These are phyloP conservation scores for Trametes meyenii DNA, from an alignment of 768 basidiomycete species.

Conservation along the genomic window DNA sequence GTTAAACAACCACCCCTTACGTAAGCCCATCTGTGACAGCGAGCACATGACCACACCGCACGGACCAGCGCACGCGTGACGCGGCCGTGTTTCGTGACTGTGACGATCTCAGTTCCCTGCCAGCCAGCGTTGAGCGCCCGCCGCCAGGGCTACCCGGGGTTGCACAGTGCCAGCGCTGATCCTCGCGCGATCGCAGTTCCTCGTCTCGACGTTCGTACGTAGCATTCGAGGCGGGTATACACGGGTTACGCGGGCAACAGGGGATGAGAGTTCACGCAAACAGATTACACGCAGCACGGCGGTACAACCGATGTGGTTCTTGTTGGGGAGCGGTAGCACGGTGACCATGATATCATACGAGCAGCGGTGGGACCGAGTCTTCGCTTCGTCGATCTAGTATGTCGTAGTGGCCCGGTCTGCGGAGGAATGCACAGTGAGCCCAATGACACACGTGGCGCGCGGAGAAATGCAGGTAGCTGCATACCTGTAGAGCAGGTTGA, in stretches of 20 bases:
- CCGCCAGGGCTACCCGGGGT: neutral
- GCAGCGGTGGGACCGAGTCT: conserved; percentile 26
- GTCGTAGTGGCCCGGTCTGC: conserved; percentile 89
- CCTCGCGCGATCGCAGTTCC: conserved; percentile 8
- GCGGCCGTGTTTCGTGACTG: conserved; percentile 23
- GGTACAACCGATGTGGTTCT: neutral
- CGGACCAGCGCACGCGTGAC: conserved; percentile 27
- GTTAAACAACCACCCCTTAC: conserved; percentile 27
- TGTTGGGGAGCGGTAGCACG: neutral
- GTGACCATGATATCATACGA: conserved; percentile 4
- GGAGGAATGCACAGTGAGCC: conserved; percentile 11
- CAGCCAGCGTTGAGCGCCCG: neutral
- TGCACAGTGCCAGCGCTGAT: neutral
- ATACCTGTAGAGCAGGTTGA: conserved; percentile 78
- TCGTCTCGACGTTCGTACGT: neutral
- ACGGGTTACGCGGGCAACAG: conserved; percentile 4
- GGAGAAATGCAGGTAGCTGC: conserved; percentile 24
- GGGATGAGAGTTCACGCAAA: neutral
- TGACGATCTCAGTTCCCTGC: conserved; percentile 17
- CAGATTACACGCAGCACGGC: neutral
- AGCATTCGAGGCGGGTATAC: neutral
- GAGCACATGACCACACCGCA: conserved; percentile 26
- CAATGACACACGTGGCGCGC: neutral
- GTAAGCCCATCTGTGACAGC: conserved; percentile 22
- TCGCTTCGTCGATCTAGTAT: conserved; percentile 48